Evolutionary conservation across 257 asterid genomes (phyloP).

Genomic region (Marsdenia floribunda): DNA sequence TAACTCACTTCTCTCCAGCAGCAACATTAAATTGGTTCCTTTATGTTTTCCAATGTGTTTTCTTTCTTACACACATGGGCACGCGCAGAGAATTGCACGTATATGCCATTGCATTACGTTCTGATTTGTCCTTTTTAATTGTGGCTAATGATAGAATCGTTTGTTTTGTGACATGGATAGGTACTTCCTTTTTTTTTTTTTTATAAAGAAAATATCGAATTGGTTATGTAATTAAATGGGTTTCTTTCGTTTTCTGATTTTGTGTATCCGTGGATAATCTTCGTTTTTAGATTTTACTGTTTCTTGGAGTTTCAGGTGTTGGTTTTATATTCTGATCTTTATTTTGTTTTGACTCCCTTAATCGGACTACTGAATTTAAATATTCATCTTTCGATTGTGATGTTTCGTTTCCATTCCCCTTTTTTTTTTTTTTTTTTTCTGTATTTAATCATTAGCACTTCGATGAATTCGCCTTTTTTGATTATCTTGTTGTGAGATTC

Average conservation of each 20-base stretch:
- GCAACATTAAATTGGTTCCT: not conserved
- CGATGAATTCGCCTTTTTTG: slow-evolving; percentile 2
- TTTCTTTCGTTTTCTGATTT: not conserved
- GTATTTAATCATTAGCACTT: not conserved
- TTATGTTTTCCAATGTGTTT: not conserved
- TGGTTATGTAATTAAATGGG: not conserved
- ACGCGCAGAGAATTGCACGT: not conserved
- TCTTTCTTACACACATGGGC: not conserved
- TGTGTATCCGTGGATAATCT: not conserved
- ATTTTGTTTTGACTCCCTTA: not conserved
- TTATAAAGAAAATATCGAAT: too few species aligned
- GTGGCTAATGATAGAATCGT: not conserved
- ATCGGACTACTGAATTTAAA: slow-evolving; percentile 10
- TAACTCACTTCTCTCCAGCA: not conserved
- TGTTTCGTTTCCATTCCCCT: not conserved
- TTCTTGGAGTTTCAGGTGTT: not conserved
- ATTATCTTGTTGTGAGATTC: slow-evolving; percentile 27
- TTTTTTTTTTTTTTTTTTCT: not conserved
- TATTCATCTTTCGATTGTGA: slow-evolving; percentile 8
- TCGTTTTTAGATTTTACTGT: not conserved
- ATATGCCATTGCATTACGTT: not conserved
- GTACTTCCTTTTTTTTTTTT: not conserved
- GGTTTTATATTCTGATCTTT: slow-evolving; percentile 1
- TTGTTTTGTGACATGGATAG: not conserved
- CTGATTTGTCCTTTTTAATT: not conserved